A percentile compares a stretch with the other conserved stretches of the same genome.
Evolutionary conservation across 2,329 filamentous ascomycete genomes (phyloP).

Genomic region (Apiospora phragmitis): DNA sequence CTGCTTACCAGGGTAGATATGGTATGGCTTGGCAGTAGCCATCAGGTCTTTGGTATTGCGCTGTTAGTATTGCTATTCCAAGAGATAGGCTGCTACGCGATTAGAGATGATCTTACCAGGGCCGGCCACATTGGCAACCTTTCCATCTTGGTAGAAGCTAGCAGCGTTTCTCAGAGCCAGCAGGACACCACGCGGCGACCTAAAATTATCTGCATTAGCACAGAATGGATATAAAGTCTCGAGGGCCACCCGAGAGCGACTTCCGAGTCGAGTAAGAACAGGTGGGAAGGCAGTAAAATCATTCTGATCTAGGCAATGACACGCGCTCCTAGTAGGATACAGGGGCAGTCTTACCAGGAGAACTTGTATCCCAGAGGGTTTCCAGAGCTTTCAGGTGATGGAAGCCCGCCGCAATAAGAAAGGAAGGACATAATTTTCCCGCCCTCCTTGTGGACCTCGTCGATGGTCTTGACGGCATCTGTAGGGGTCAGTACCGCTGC

Average conservation of each 20-base stretch:
- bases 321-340: background rate
- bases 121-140: constrained; percentile 62
- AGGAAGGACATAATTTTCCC: constrained; percentile 83
- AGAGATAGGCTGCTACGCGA: background rate
- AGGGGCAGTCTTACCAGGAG: constrained; percentile 49
- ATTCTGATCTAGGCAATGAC: background rate
- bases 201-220: background rate
- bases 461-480: constrained; percentile 83
- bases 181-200: constrained; percentile 76
- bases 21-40: constrained; percentile 85
- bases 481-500: background rate
- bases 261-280: too few relatives aligned
- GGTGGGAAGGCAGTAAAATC: background rate
- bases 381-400: constrained; percentile 68
- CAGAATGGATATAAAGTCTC: background rate
- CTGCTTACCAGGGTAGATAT: constrained; percentile 71
- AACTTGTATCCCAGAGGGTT: constrained; percentile 97
- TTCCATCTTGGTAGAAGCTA: constrained; percentile 78
- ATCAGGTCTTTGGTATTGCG: constrained; percentile 66
- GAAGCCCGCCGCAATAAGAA: constrained; percentile 81
- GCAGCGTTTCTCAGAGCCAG: constrained; percentile 85
- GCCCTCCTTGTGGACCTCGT: constrained; percentile 81
- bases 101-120: background rate
- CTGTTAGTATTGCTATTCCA: background rate
- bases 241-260: too few relatives aligned